Conservation (phyloP, 805 yeast genomes). For the Henningerozyma blattae region DNA sequence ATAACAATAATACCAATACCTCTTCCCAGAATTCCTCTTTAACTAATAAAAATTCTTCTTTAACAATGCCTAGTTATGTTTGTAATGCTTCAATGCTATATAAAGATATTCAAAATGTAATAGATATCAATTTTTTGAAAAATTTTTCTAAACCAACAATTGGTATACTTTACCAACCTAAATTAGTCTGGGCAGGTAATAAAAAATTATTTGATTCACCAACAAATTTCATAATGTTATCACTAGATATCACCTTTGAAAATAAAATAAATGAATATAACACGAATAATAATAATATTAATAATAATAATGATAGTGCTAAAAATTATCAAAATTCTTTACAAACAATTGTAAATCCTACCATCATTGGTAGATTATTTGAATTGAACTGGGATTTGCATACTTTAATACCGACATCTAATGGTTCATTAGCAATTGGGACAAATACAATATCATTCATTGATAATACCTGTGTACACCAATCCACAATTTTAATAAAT, state of each 20-base stretch:
- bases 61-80: slow-evolving; percentile 35
- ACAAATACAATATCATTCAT: slow-evolving; percentile 67
- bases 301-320: not conserved
- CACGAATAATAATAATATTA: not conserved
- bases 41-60: not conserved
- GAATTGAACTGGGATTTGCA: slow-evolving; percentile 67
- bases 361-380: slow-evolving; percentile 53
- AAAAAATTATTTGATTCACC: slow-evolving; percentile 12
- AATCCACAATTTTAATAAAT: slow-evolving; percentile 19
- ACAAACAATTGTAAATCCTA: slow-evolving; percentile 29
- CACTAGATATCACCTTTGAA: slow-evolving; percentile 41
- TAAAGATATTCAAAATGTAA: slow-evolving; percentile 43
- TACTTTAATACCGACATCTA: slow-evolving; percentile 46
- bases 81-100: slow-evolving; percentile 47
- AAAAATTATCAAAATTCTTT: slow-evolving; percentile 10
- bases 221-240: slow-evolving; percentile 13
- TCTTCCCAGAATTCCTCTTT: not conserved
- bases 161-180: slow-evolving; percentile 49
- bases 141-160: slow-evolving; percentile 77
- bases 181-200: slow-evolving; percentile 67
- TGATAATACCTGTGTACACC: slow-evolving; percentile 46
- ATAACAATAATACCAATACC: not conserved
- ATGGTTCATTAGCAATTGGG: slow-evolving; percentile 60
- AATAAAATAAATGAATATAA: slow-evolving; percentile 22
- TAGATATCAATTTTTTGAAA: slow-evolving; percentile 59